Evolutionary conservation across 164 flowering plant genomes (phyloP), one percentile per base, ranked within the genome.

Genomic region (Cinnamomum micranthum): DNA sequence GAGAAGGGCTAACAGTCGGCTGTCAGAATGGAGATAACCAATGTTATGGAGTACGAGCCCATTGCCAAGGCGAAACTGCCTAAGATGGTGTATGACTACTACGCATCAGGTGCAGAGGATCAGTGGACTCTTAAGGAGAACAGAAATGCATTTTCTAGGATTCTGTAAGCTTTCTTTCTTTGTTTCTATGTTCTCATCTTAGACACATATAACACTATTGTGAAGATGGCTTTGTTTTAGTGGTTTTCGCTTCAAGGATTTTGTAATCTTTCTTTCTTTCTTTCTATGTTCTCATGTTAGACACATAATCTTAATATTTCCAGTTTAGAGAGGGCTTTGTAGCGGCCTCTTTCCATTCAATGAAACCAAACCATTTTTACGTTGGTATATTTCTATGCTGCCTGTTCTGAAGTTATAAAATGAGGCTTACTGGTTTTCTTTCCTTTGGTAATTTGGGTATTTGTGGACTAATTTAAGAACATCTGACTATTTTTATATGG

Each of bases 91-190:
- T 92, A 79, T 74, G 98, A 94, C 82, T 93, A 92, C 84, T 91
- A 91, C 77, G 97, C 98, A 70, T 94, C 98, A 6, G 98, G 98
- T 73, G 98, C 98, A 74, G 98, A 94, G 89, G 97, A 94, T 75
- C 88, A 89, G 76, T 94, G 97, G 97, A 91, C 97, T 79, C 92
- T 94, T 27, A 73, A 76, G 58, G 95, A 94, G 84, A 94, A 92
- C 80, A 76, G 89, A 72, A 72, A 79, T 81, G 97, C 98, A 19
- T 94, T 94, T 81, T 86, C 96, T 1, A 89, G 92, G 83, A 94
- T 94, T 79, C 77, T 90, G 97, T 92, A 86, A 86, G 94, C 74
- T 65, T 47, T 73, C 35, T 67, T 41, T 58, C 60, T 35, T 50
- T 74, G 22, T 33, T 69, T 41, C 23, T 31, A 67, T 20, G n/a